These are phyloP conservation scores for Tetrahymena malaccensis DNA, from an alignment of 73 alveolate species.

Conservation along the genomic window DNA sequence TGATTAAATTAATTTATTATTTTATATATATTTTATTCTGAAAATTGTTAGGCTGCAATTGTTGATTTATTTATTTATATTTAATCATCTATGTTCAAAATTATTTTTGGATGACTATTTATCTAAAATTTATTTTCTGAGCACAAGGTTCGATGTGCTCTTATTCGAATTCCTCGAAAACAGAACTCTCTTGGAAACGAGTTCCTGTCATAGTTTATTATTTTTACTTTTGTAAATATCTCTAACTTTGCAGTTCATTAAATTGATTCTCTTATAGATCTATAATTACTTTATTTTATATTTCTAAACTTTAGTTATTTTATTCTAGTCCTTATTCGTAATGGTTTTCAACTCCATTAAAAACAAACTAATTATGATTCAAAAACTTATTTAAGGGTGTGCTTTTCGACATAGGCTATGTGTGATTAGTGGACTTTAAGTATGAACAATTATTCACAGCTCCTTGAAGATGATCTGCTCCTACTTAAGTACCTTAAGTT, in stretches of 20 bases:
- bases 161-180: not conserved
- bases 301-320: not conserved
- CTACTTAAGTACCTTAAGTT: not conserved
- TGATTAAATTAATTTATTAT: not conserved
- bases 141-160: not conserved
- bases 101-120: not conserved
- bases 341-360: not conserved
- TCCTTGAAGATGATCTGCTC: not conserved
- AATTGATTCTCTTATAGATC: not conserved
- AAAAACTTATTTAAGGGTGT: not conserved
- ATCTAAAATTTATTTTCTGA: not conserved
- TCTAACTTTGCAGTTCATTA: not conserved
- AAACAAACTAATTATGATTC: not conserved
- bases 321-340: not conserved
- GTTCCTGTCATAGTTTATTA: not conserved
- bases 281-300: not conserved
- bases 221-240: not conserved
- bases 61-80: too few relatives aligned
- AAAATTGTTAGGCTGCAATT: not conserved
- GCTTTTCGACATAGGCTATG: not conserved
- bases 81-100: not conserved
- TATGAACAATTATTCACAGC: not conserved
- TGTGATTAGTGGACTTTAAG: not conserved
- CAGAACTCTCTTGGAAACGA: not conserved
- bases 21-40: not conserved